Evolutionary conservation across 2,329 filamentous ascomycete genomes (phyloP).

Genomic region (Aspergillus carbonarius): DNA sequence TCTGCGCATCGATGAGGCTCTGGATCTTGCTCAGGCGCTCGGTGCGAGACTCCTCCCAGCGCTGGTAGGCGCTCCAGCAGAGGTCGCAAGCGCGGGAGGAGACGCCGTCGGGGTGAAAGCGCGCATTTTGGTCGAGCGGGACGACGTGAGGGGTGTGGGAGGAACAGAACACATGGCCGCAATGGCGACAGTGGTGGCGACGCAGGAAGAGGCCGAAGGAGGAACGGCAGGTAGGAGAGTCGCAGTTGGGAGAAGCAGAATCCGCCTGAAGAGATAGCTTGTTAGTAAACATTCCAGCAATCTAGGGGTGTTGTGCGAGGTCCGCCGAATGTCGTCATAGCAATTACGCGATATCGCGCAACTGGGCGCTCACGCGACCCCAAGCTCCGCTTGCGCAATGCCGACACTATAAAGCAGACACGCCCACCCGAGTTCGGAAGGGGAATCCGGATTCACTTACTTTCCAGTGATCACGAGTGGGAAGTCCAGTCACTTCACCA

Average conservation of each 20-base stretch:
- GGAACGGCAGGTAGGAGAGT: conserved; percentile 57
- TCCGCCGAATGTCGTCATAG: conserved; percentile 9
- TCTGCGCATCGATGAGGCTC: conserved; percentile 32
- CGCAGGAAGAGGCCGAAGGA: conserved; percentile 62
- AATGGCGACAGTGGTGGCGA: conserved; percentile 66
- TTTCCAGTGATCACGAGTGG: conserved; percentile 67
- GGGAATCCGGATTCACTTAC: conserved; percentile 39
- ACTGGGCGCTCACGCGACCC: conserved; percentile 27
- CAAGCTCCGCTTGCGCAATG: conserved; percentile 21
- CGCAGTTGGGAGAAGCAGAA: conserved; percentile 56
- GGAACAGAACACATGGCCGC: conserved; percentile 64
- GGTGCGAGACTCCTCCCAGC: conserved; percentile 53
- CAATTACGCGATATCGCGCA: conserved; percentile 28
- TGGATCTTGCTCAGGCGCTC: conserved; percentile 55
- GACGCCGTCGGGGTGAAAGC: conserved; percentile 60
- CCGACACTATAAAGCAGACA: conserved; percentile 21
- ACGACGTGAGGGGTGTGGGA: conserved; percentile 58
- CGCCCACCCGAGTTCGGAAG: not conserved
- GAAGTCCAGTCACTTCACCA: conserved; percentile 58
- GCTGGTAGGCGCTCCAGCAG: conserved; percentile 59
- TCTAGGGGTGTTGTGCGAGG: not conserved
- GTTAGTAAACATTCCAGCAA: conserved; percentile 16
- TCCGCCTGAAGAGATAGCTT: conserved; percentile 50
- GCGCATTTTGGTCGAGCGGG: conserved; percentile 63
- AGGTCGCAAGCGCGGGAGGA: conserved; percentile 59